phyloP scores from a whole-genome alignment of 2,329 filamentous ascomycete genomes.

The Ilyonectria destructans region DNA sequence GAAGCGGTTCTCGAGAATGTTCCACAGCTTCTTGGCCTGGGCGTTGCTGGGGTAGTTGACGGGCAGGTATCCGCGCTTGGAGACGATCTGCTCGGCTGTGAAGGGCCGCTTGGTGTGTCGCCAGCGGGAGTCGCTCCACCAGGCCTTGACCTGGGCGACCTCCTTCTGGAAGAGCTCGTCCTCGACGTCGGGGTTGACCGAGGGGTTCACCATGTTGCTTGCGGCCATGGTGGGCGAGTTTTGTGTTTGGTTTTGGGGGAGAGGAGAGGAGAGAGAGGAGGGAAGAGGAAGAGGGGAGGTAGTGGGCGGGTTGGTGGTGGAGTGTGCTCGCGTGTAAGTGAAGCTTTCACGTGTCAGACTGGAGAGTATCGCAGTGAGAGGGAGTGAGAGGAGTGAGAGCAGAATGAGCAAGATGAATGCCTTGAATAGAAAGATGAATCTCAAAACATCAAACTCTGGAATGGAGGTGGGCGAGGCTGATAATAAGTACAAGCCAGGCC shows the following conservation, averaged over 20 bases:
- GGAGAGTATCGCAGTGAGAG: conserved; percentile 16
- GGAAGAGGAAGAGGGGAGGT: not conserved
- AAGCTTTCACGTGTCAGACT: conserved; percentile 26
- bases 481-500: conserved; percentile 46
- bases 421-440: conserved; percentile 15
- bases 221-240: conserved; percentile 66
- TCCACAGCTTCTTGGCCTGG: conserved; percentile 95
- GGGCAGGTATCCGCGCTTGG: conserved; percentile 92
- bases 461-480: conserved; percentile 35
- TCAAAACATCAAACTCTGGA: not conserved
- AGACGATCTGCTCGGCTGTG: conserved; percentile 96
- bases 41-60: conserved; percentile 93
- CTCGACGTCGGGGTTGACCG: conserved; percentile 71
- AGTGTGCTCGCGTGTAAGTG: conserved; percentile 28
- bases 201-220: conserved; percentile 74
- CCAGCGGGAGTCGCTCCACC: conserved; percentile 96
- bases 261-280: conserved; percentile 11
- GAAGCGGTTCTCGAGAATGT: conserved; percentile 89
- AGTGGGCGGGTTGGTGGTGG: conserved; percentile 1
- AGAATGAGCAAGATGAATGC: not conserved
- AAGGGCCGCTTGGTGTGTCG: conserved; percentile 92
- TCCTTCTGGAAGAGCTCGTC: conserved; percentile 84
- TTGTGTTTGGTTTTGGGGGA: conserved; percentile 14
- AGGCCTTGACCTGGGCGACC: conserved; percentile 90
- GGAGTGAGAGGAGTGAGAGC: not conserved